phyloP scores from a whole-genome alignment of 208 protist genomes.

The Leishmania aethiopica region DNA sequence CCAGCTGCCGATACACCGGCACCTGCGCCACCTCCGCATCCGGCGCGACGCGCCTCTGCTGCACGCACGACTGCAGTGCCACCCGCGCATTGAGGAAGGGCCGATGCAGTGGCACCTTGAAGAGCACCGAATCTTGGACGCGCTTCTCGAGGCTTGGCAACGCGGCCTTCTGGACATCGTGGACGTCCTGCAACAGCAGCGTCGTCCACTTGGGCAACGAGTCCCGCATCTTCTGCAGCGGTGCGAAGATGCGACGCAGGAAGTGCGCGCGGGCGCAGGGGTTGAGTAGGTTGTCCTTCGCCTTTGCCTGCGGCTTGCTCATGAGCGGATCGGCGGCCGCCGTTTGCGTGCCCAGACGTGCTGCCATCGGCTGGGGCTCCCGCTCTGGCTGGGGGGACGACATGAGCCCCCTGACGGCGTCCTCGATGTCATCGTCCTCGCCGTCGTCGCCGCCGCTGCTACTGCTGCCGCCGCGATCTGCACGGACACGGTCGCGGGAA shows the following conservation, averaged over 20 bases:
- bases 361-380: not conserved
- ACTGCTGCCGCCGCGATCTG: not conserved
- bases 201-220: slow-evolving; percentile 56
- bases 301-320: not conserved
- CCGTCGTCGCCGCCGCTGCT: not conserved
- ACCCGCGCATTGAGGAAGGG: slow-evolving; percentile 53
- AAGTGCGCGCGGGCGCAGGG: slow-evolving; percentile 48
- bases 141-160: slow-evolving; percentile 54
- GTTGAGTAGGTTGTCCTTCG: slow-evolving; percentile 52
- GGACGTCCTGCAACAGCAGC: slow-evolving; percentile 55
- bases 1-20: slow-evolving; percentile 13
- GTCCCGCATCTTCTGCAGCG: slow-evolving; percentile 44
- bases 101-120: slow-evolving; percentile 62
- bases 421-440: not conserved
- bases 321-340: not conserved
- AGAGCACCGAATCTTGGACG: slow-evolving; percentile 41
- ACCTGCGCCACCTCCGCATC: slow-evolving; percentile 33
- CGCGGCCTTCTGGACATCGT: slow-evolving; percentile 41
- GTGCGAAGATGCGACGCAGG: slow-evolving; percentile 72
- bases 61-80: slow-evolving; percentile 42
- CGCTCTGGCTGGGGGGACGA: not conserved
- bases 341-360: not conserved
- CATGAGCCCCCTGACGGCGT: not conserved
- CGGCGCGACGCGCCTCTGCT: slow-evolving; percentile 17
- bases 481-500: not conserved